A percentile compares a stretch with the other conserved stretches of the same genome.
These are phyloP conservation scores for Ceratopteris richardii DNA, from an alignment of 75 land plant species.

Conservation along the genomic window DNA sequence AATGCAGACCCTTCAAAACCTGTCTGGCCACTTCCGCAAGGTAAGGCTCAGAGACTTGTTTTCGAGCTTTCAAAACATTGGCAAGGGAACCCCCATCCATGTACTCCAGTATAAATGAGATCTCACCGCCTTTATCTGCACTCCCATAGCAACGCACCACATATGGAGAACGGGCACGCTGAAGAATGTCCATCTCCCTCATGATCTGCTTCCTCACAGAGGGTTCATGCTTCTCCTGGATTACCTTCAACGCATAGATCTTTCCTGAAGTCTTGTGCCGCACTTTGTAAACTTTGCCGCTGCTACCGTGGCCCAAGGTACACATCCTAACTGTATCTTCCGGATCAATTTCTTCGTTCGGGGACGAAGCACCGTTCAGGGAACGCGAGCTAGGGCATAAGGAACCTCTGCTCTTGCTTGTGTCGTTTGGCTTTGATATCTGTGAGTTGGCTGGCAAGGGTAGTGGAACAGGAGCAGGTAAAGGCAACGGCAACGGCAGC, in stretches of 20 bases:
- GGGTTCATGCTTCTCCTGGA: slow-evolving; percentile 46
- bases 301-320: slow-evolving; percentile 54
- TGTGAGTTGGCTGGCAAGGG: too few relatives aligned
- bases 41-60: slow-evolving; percentile 11
- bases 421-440: too few relatives aligned
- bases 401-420: too few relatives aligned
- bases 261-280: slow-evolving; percentile 27
- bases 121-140: slow-evolving; percentile 59
- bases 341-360: slow-evolving; percentile 20
- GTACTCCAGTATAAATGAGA: slow-evolving; percentile 51
- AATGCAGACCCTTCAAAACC: slow-evolving; percentile 30
- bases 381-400: too few relatives aligned
- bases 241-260: slow-evolving; percentile 54
- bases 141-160: slow-evolving; percentile 68
- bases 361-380: too few relatives aligned
- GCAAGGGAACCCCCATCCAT: slow-evolving; percentile 29
- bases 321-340: slow-evolving; percentile 32
- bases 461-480: too few relatives aligned
- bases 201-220: slow-evolving; percentile 50
- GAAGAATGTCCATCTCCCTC: slow-evolving; percentile 69
- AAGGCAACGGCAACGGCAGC: too few relatives aligned
- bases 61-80: neutral
- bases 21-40: slow-evolving; percentile 19
- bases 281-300: slow-evolving; percentile 72
- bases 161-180: slow-evolving; percentile 41